A percentile compares a stretch with the other conserved stretches of the same genome.
Conservation (phyloP, 192 early-diverging fungal species). For the Mortierella alpina region DNA sequence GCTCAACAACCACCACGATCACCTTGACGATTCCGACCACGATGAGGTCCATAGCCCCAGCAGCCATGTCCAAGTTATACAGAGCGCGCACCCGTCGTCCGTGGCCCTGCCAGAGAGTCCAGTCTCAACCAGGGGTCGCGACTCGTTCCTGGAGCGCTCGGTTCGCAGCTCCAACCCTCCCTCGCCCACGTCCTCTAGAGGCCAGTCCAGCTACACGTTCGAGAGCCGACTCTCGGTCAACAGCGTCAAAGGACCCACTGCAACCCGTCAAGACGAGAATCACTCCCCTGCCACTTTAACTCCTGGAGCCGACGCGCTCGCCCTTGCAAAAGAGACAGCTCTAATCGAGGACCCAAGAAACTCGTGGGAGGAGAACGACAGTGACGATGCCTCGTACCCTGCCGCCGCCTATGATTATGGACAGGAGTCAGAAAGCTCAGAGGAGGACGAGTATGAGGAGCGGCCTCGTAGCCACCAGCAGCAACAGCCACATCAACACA, state of each 20-base stretch:
- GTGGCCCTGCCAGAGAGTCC: constrained; percentile 39
- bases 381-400: constrained; percentile 38
- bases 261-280: too few relatives aligned
- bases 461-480: constrained; percentile 10
- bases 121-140: constrained; percentile 19
- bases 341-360: background rate
- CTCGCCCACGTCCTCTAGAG: too few relatives aligned
- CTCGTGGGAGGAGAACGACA: constrained; percentile 47
- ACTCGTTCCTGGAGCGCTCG: background rate
- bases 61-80: constrained; percentile 9
- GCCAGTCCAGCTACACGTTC: too few relatives aligned
- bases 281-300: too few relatives aligned
- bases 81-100: constrained; percentile 4
- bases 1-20: background rate
- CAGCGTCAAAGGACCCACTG: too few relatives aligned
- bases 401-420: constrained; percentile 44
- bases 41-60: background rate
- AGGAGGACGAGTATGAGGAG: constrained; percentile 34
- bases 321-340: background rate
- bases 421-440: constrained; percentile 2
- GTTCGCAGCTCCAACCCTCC: too few relatives aligned
- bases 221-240: too few relatives aligned
- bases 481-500: constrained; percentile 8
- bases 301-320: background rate
- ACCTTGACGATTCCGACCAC: constrained; percentile 4